Percentiles rank a stretch among this genome's conserved stretches.
Conservation (phyloP, 495 filamentous ascomycete genomes). For the Durotheca rogersii region DNA sequence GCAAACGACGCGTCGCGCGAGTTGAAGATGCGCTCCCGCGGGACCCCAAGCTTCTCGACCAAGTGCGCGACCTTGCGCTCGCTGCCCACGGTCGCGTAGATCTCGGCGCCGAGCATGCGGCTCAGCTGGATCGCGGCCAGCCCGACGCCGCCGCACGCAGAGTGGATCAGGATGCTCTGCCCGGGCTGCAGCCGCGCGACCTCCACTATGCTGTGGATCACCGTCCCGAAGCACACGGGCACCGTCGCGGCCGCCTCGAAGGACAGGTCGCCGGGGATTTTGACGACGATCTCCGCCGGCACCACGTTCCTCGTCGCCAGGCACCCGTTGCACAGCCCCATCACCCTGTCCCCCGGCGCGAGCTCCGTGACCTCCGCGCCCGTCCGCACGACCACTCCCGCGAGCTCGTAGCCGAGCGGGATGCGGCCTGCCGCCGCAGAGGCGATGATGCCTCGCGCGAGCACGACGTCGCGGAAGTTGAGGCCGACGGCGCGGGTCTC, state of each 20-base stretch:
- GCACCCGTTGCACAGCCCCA: conserved; percentile 35
- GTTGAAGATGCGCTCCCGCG: conserved; percentile 51
- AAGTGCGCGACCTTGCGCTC: conserved; percentile 47
- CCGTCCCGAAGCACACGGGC: conserved; percentile 54
- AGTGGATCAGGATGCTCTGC: conserved; percentile 59
- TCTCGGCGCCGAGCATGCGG: conserved; percentile 48
- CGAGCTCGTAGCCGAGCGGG: conserved; percentile 38
- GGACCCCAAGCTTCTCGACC: conserved; percentile 44
- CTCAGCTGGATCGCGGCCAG: conserved; percentile 56
- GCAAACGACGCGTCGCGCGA: conserved; percentile 45
- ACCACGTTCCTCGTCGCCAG: conserved; percentile 35
- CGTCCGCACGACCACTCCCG: conserved; percentile 43
- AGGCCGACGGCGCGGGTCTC: conserved; percentile 42
- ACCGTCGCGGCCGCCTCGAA: conserved; percentile 52
- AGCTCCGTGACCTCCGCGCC: conserved; percentile 41
- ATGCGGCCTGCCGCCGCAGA: conserved; percentile 20
- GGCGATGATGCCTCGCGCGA: conserved; percentile 35
- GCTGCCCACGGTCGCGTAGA: conserved; percentile 54
- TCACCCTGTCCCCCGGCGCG: conserved; percentile 44
- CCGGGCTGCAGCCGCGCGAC: conserved; percentile 40
- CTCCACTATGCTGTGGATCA: conserved; percentile 50
- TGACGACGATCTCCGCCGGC: conserved; percentile 31
- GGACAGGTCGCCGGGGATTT: conserved; percentile 45
- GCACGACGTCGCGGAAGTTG: conserved; percentile 44
- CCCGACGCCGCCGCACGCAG: conserved; percentile 53